Base-by-base conservation (phyloP, 225 moss, liverwort and hornwort genomes). In the Pseudisothecium myosuroides region DNA sequence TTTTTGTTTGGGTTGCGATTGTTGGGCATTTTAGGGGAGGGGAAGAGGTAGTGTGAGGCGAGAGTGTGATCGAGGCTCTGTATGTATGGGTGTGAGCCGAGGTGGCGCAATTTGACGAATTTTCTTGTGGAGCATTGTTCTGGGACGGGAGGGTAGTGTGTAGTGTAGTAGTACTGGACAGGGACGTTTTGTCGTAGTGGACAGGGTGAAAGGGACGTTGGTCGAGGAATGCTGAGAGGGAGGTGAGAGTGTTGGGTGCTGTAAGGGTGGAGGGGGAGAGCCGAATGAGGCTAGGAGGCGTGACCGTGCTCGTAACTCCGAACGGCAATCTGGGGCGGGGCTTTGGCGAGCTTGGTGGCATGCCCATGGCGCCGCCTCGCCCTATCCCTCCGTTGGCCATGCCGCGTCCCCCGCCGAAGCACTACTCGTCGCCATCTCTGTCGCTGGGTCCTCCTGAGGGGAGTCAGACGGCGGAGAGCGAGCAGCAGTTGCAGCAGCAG, bases 311-410 rank as follows among this genome's bases (percentile, higher is more conserved):
- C 72, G 93, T 95, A 82, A 93, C 94, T 91, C 92, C 54, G 9
- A 89, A 94, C 95, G 95, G 94, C 89, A 94, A 91, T 61, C 92
- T 94, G 96, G 90, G 96, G 94, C 91, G 92, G 92, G 92, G 92
- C 81, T 92, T 90, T 76, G 97, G 93, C 84, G 97, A 97, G 89
- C 92, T 97, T 85, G 95, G 91, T 96, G 97, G 95, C 94, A 97
- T 97, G 97, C 97, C 96, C 95, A 97, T 96, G 96, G 97, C 97
- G 90, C 97, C 97, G 37, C 96, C 97, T 82, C 95, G 97, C 87
- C 95, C 95, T 50, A 96, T 95, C 65, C 97, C 97, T 36, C 96
- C 97, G 6, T 81, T 95, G 92, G 91, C 96, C 41, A 92, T 96
- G 96, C 90, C 95, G 76, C 93, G 93, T 36, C 95, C 95, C 54